A percentile compares a stretch with the other conserved stretches of the same genome.
These are phyloP conservation scores for Suillus luteus DNA, from an alignment of 768 basidiomycete species.

Conservation along the genomic window DNA sequence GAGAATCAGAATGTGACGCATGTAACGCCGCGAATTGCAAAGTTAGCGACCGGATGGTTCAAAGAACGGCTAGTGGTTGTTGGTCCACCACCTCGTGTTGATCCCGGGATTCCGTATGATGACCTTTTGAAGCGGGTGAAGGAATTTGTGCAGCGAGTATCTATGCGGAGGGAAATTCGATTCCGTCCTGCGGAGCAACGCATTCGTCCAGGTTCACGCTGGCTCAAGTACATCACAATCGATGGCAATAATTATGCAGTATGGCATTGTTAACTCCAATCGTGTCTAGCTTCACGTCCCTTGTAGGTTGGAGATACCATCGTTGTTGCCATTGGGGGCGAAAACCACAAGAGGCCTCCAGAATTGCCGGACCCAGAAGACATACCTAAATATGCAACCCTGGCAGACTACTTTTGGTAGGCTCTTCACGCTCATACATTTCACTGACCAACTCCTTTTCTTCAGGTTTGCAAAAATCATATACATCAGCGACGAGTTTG, in stretches of 20 bases:
- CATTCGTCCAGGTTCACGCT: conserved; percentile 35
- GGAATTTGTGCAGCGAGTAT: conserved; percentile 24
- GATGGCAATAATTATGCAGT: conserved; percentile 49
- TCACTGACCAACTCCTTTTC: conserved; percentile 3
- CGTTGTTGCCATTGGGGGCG: conserved; percentile 46
- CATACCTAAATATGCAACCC: conserved; percentile 39
- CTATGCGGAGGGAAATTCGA: conserved; percentile 18
- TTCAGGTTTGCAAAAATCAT: conserved; percentile 71
- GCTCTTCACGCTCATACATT: background rate
- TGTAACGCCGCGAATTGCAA: conserved; percentile 62
- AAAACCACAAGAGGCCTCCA: conserved; percentile 31
- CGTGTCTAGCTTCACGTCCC: conserved; percentile 8
- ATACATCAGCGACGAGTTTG: conserved; percentile 45
- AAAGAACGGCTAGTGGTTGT: conserved; percentile 56
- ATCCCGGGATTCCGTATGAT: conserved; percentile 17
- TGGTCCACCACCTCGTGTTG: conserved; percentile 40
- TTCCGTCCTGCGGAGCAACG: conserved; percentile 34
- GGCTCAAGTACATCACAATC: conserved; percentile 43
- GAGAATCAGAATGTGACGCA: conserved; percentile 58
- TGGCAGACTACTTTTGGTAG: conserved; percentile 70
- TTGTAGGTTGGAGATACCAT: conserved; percentile 65
- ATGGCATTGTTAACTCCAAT: conserved; percentile 11
- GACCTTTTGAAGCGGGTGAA: conserved; percentile 22
- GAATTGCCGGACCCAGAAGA: conserved; percentile 38
- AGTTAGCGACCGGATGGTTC: conserved; percentile 52